Percentiles rank a stretch among this genome's conserved stretches.
Conservation (phyloP, 1,284 basidiomycete species). For the Ustilago lituana region DNA sequence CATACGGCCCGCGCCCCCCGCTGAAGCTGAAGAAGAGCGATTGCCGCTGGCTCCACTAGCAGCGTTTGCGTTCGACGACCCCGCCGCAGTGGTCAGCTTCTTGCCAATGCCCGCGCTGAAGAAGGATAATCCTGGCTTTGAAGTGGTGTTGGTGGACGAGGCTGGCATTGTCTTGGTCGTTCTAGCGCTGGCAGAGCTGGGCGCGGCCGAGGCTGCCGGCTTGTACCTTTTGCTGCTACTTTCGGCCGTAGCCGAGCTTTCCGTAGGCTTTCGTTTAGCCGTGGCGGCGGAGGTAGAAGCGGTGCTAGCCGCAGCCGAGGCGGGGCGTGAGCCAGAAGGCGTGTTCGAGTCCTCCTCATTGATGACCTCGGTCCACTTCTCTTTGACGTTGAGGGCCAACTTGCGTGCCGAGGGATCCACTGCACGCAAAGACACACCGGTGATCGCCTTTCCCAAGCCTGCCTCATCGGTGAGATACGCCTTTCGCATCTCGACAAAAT, state of each 20-base stretch:
- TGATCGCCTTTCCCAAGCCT: constrained; percentile 49
- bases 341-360: constrained; percentile 11
- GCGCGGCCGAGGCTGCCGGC: constrained; percentile 2
- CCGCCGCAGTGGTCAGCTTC: background rate
- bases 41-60: no score
- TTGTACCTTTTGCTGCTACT: constrained; percentile 32
- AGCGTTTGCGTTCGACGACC: background rate
- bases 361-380: constrained; percentile 51
- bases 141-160: constrained; percentile 7
- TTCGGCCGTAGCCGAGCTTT: constrained; percentile 7
- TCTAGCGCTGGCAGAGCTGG: constrained; percentile 1
- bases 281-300: constrained; percentile 4
- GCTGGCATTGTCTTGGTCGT: constrained; percentile 4
- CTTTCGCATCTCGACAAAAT: constrained; percentile 32
- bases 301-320: background rate
- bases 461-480: constrained; percentile 55
- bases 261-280: constrained; percentile 27
- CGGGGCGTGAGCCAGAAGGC: background rate
- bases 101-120: constrained; percentile 12
- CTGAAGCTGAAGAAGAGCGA: no score
- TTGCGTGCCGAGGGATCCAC: constrained; percentile 28
- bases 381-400: constrained; percentile 35
- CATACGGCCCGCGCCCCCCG: background rate
- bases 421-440: constrained; percentile 41
- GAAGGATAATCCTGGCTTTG: constrained; percentile 25